These are phyloP conservation scores for Cystobasidium onofrii DNA, from an alignment of 768 basidiomycete species.

Conservation along the genomic window DNA sequence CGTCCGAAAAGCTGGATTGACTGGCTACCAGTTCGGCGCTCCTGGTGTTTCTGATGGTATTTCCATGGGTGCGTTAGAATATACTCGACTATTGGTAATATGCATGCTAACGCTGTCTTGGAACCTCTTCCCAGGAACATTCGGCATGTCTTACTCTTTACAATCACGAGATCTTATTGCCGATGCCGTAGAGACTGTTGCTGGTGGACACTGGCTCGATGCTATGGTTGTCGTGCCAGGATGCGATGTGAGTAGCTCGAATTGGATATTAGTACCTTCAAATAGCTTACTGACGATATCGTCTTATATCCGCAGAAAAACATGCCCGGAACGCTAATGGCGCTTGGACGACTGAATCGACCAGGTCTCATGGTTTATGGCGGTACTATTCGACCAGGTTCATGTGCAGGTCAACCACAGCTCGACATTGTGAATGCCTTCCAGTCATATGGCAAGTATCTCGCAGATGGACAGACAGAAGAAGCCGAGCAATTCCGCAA, in stretches of 20 bases:
- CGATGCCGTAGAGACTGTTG: slow-evolving; percentile 91
- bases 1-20: slow-evolving; percentile 58
- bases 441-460: slow-evolving; percentile 91
- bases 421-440: slow-evolving; percentile 96
- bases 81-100: slow-evolving; percentile 65
- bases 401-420: slow-evolving; percentile 76
- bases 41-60: slow-evolving; percentile 98
- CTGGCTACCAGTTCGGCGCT: slow-evolving; percentile 95
- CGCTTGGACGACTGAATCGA: slow-evolving; percentile 86
- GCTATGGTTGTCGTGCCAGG: slow-evolving; percentile 96
- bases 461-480: slow-evolving; percentile 76
- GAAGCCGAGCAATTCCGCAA: slow-evolving; percentile 75
- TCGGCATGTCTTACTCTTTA: slow-evolving; percentile 56
- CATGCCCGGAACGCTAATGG: slow-evolving; percentile 99
- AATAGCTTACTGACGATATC: too few species aligned
- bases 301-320: too few species aligned
- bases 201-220: slow-evolving; percentile 94
- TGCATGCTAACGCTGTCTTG: neutral
- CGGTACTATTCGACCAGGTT: slow-evolving; percentile 84
- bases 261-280: too few species aligned
- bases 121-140: slow-evolving; percentile 16
- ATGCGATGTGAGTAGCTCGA: slow-evolving; percentile 51
- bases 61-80: slow-evolving; percentile 74
- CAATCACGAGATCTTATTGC: slow-evolving; percentile 97
- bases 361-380: slow-evolving; percentile 98